Evolutionary conservation across 2,329 filamentous ascomycete species (phyloP).

Genomic region (Rachicladosporium sp.): DNA sequence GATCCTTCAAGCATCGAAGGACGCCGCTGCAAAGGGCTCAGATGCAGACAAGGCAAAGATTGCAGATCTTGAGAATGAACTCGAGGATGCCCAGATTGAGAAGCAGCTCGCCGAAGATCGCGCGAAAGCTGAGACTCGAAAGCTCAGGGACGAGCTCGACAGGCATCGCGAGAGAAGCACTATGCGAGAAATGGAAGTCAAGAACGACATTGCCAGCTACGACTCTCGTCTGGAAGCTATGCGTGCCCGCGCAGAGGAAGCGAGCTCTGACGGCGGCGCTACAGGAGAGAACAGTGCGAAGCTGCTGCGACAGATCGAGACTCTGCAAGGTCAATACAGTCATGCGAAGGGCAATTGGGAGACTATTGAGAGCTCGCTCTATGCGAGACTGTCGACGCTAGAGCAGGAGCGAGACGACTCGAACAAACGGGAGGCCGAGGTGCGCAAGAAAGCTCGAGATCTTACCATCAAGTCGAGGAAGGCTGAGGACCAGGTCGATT

Average conservation of each 20-base stretch:
- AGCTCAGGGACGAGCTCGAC: slow-evolving; percentile 60
- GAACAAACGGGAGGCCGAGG: slow-evolving; percentile 67
- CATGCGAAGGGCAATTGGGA: slow-evolving; percentile 97
- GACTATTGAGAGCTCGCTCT: slow-evolving; percentile 76
- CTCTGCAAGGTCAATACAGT: slow-evolving; percentile 85
- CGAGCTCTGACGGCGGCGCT: slow-evolving; percentile 56
- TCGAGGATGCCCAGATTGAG: slow-evolving; percentile 58
- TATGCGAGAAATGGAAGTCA: slow-evolving; percentile 62
- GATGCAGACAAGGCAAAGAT: slow-evolving; percentile 50
- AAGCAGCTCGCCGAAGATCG: slow-evolving; percentile 64
- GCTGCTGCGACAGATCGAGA: slow-evolving; percentile 85
- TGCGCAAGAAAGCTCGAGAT: slow-evolving; percentile 81
- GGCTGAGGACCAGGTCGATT: slow-evolving; percentile 74
- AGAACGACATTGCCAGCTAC: slow-evolving; percentile 60
- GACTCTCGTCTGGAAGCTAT: slow-evolving; percentile 86
- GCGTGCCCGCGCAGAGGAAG: slow-evolving; percentile 76
- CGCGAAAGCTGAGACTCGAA: slow-evolving; percentile 53
- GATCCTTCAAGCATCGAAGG: slow-evolving; percentile 54
- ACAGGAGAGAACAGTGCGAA: slow-evolving; percentile 49
- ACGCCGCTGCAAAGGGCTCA: slow-evolving; percentile 54
- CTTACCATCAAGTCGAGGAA: slow-evolving; percentile 56
- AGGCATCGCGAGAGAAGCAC: slow-evolving; percentile 59
- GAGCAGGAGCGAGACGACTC: slow-evolving; percentile 90
- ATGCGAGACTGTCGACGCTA: slow-evolving; percentile 61
- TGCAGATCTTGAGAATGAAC: slow-evolving; percentile 48